Evolutionary conservation across 768 basidiomycete species (phyloP), one percentile per base, ranked within the genome.

Genomic region (Serendipita sp.): DNA sequence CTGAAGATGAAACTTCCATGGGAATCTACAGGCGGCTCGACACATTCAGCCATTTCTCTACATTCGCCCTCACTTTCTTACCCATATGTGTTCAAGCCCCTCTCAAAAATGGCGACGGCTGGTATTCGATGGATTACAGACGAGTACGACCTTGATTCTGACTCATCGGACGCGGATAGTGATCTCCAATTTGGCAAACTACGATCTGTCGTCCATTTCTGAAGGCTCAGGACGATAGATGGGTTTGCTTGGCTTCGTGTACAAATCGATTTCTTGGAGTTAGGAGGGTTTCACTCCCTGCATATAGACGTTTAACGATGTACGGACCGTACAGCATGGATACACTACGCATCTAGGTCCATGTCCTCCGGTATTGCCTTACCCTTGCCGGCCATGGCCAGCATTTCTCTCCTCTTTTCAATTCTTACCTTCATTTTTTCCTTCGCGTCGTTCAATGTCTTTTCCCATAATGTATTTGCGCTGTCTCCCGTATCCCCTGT

Each of bases 361-460:
- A 58, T 58, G 24, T n/a, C 53, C 17, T 3, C 53, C 11, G 45
- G 45, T 50, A 50, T 50, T 31, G 22, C 4, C 28, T 31, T 11
- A 28, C 53, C 53, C 33, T 58, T 58, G 4, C 53, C 53, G 17
- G 53, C 53, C 24, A 58, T 28, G 11, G 53, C 53, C 4, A 58
- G 53, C 53, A 58, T 58, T 3, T 58, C 53, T n/a, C 53, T 28
- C 24, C 53, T 22, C 33, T 58, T 58, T 20, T 22, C 53, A 22
- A 58, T 13, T n/a, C 53, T 73, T 61, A 71, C 72, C 70, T 74
- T 74, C 61, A 70, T 70, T 66, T 73, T 76, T 58, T 73, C 75
- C 33, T 74, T 66, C n/a, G 76, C 74, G 63, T 76, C 74, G 66
- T 72, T 73, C 74, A 80, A 75, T 33, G 72, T 70, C 64, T 71